Evolutionary conservation across 306 rosid species (phyloP), one percentile per base, ranked within the genome.

Genomic region (Ochetophila trinervis): DNA sequence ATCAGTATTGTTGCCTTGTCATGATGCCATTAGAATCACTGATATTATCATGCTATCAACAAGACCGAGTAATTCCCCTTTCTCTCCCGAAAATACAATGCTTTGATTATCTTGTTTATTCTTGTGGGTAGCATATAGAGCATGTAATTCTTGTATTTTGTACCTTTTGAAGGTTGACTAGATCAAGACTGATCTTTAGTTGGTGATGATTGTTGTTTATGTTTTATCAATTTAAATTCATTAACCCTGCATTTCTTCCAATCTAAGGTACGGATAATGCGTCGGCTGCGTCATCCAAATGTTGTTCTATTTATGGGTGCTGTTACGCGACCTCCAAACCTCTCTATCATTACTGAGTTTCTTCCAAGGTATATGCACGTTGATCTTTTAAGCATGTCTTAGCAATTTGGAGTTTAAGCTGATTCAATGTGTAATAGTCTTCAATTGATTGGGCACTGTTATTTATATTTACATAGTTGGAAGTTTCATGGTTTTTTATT

Each of bases 281-380:
- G 97, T 17, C 87, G 91, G 53, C 76, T 93, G 74, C 97, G 99
- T 3, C 99, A 88, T 93, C 99, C 99, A 44, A 93, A 93, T 74
- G 83, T 93, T 69, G 97, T 93, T 74, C 96, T 93, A 61, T 93
- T 93, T 68, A 88, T 93, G 97, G 99, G 99, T 74, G 99, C 99
- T 54, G 96, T 93, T 77, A 93, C 97, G 40, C 97, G 97, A 64
- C 91, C 99, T 53, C 99, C 99, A 44, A 78, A 90, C 74, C 99
- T 93, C 65, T 93, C 99, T 55, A 93, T 93, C 71, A 85, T 93
- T 80, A 74, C 97, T 9, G 99, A 93, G 90, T 93, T 81, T 85
- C 90, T 90, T 78, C 99, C 97, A 5, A 87, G 99, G 99, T 93
- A 84, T 70, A 44, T 76, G 66, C 37, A 44, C 62, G 16, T 53